Percentiles rank a stretch among this genome's conserved stretches.
Evolutionary conservation across 805 yeast genomes (phyloP).

Genomic region (Candida tammaniensis): DNA sequence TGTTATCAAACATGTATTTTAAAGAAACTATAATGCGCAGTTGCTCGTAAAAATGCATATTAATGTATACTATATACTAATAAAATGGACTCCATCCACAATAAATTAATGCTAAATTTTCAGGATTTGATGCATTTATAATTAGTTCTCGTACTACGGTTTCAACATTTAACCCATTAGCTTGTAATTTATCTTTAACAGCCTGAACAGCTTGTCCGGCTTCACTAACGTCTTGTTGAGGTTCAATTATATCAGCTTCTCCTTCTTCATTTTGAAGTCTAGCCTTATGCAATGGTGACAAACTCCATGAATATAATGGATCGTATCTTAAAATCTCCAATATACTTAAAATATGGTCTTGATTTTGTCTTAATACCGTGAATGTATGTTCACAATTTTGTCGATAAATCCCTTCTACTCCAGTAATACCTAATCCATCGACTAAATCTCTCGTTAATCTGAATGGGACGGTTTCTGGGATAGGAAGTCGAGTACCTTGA

Average conservation of each 20-base stretch:
- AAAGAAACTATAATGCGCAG: conserved; percentile 1
- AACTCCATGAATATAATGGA: conserved; percentile 88
- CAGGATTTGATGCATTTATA: conserved; percentile 66
- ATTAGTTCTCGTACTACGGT: conserved; percentile 82
- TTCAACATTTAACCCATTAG: conserved; percentile 71
- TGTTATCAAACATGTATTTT: conserved; percentile 8
- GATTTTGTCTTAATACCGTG: conserved; percentile 60
- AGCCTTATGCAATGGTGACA: conserved; percentile 68
- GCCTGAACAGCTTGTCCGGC: conserved; percentile 75
- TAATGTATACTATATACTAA: too few relatives aligned
- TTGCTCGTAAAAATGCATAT: too few relatives aligned
- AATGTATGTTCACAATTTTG: conserved; percentile 73
- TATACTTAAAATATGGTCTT: conserved; percentile 72
- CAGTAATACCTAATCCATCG: conserved; percentile 89
- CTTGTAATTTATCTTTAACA: conserved; percentile 67
- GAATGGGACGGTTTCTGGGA: conserved; percentile 95
- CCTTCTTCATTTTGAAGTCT: conserved; percentile 46
- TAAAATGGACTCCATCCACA: conserved; percentile 85
- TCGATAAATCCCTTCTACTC: conserved; percentile 73
- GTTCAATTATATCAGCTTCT: conserved; percentile 10
- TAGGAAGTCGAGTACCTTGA: conserved; percentile 77
- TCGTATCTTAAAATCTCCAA: conserved; percentile 87
- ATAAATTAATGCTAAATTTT: conserved; percentile 70
- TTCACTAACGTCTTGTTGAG: conserved; percentile 55
- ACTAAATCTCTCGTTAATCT: conserved; percentile 83